Percentiles rank a stretch among this genome's conserved stretches.
Evolutionary conservation across 2,329 filamentous ascomycete genomes (phyloP).

Genomic region (Exophiala sp.): DNA sequence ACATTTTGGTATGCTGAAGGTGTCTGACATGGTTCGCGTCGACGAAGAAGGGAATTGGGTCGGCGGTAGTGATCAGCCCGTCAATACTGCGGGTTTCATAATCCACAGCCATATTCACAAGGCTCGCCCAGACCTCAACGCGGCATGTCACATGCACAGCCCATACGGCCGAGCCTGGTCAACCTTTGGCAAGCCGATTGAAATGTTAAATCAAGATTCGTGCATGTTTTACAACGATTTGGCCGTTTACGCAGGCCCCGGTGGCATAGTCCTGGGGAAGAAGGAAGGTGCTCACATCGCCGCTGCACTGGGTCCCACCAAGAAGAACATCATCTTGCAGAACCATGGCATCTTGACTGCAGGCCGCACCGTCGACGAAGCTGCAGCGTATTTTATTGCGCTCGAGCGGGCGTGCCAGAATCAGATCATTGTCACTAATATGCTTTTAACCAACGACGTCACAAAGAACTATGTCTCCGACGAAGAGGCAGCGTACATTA

Average conservation of each 20-base stretch:
- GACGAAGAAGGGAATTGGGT: neutral
- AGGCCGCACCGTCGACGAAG: conserved; percentile 44
- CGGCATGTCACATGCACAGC: conserved; percentile 55
- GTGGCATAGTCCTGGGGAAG: conserved; percentile 51
- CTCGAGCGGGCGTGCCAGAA: conserved; percentile 26
- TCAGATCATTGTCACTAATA: conserved; percentile 58
- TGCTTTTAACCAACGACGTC: conserved; percentile 63
- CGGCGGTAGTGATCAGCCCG: conserved; percentile 24
- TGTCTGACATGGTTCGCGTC: conserved; percentile 32
- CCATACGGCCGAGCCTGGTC: conserved; percentile 49
- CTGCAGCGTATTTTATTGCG: conserved; percentile 58
- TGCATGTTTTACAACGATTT: conserved; percentile 50
- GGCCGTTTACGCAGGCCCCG: conserved; percentile 52
- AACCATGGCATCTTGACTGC: conserved; percentile 55
- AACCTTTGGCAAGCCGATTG: conserved; percentile 39
- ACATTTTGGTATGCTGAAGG: conserved; percentile 38
- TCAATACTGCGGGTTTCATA: conserved; percentile 51
- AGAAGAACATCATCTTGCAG: conserved; percentile 49
- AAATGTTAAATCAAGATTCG: conserved; percentile 46
- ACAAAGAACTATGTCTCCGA: conserved; percentile 64
- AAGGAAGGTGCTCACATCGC: conserved; percentile 55
- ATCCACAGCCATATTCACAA: conserved; percentile 54
- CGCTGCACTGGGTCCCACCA: conserved; percentile 50
- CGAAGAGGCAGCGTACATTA: conserved; percentile 66
- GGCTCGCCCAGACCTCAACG: conserved; percentile 53